These are phyloP conservation scores for Termitomyces bulborhizus DNA, from an alignment of 768 basidiomycete genomes.

Conservation along the genomic window DNA sequence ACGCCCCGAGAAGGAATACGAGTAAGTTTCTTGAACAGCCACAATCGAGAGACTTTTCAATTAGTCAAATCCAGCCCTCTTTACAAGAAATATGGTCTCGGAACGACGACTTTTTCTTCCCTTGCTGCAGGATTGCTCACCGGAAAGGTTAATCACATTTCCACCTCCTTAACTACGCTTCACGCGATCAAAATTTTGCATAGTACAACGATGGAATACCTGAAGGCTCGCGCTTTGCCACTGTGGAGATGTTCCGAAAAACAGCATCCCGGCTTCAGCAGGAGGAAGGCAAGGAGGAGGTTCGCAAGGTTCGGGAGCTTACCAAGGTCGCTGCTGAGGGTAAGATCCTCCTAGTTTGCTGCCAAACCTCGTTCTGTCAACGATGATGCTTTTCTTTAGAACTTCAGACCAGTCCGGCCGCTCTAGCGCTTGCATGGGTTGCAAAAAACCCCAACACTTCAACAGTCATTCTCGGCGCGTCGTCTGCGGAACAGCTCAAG, in stretches of 20 bases:
- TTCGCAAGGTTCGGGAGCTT: conserved; percentile 63
- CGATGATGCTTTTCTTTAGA: conserved; percentile 12
- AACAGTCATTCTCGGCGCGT: conserved; percentile 65
- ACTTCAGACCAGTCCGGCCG: conserved; percentile 41
- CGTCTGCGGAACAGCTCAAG: conserved; percentile 52
- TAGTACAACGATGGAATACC: conserved; percentile 77
- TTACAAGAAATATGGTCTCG: conserved; percentile 61
- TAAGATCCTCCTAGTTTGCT: conserved; percentile 9
- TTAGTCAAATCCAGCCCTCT: conserved; percentile 32
- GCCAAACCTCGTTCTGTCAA: background rate
- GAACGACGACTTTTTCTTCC: conserved; percentile 72
- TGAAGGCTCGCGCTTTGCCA: conserved; percentile 61
- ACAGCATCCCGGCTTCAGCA: conserved; percentile 45
- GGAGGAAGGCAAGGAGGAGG: conserved; percentile 60
- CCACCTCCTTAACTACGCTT: background rate
- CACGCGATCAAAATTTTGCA: background rate
- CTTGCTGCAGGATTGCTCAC: conserved; percentile 70
- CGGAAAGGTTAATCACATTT: conserved; percentile 47
- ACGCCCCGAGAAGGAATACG: conserved; percentile 75
- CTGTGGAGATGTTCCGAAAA: conserved; percentile 42
- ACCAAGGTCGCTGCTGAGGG: conserved; percentile 57
- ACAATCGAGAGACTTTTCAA: background rate
- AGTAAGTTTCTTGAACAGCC: conserved; percentile 20
- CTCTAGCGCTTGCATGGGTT: conserved; percentile 78
- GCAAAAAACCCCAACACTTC: conserved; percentile 65